These are phyloP conservation scores for Physcomitrellopsis africana DNA, from an alignment of 225 moss, liverwort and hornwort genomes.

Conservation along the genomic window DNA sequence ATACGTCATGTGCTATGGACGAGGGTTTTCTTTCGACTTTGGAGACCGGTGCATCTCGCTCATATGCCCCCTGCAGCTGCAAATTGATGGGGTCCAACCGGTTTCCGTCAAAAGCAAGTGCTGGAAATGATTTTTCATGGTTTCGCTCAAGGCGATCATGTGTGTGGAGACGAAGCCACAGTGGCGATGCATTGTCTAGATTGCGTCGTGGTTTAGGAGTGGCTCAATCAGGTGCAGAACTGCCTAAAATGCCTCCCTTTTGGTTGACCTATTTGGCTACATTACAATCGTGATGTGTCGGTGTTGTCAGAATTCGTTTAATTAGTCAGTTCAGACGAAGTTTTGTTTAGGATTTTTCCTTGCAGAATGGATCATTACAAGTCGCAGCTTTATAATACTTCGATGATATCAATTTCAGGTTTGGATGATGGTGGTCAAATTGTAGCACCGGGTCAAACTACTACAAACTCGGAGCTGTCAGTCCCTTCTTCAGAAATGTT, in stretches of 20 bases:
- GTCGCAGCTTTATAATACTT: conserved; percentile 8
- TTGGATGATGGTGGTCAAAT: conserved; percentile 60
- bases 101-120: neutral
- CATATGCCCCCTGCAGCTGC: conserved; percentile 35
- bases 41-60: conserved; percentile 33
- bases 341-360: neutral
- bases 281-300: conserved; percentile 2
- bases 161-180: conserved; percentile 29
- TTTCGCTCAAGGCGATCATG: conserved; percentile 31
- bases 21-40: conserved; percentile 44
- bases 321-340: neutral
- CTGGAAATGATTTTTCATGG: conserved; percentile 32
- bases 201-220: conserved; percentile 32
- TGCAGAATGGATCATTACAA: neutral
- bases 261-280: neutral
- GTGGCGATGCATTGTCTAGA: conserved; percentile 17
- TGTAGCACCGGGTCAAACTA: conserved; percentile 40
- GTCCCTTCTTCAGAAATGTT: conserved; percentile 52
- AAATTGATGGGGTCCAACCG: conserved; percentile 31
- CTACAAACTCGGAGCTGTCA: conserved; percentile 39
- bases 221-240: conserved; percentile 44
- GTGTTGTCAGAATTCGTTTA: neutral
- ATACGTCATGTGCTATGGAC: conserved; percentile 31
- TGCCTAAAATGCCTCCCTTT: neutral
- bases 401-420: conserved; percentile 30